Base-by-base conservation (phyloP, 768 basidiomycete genomes). In the Trichaptum fuscoviolaceum region DNA sequence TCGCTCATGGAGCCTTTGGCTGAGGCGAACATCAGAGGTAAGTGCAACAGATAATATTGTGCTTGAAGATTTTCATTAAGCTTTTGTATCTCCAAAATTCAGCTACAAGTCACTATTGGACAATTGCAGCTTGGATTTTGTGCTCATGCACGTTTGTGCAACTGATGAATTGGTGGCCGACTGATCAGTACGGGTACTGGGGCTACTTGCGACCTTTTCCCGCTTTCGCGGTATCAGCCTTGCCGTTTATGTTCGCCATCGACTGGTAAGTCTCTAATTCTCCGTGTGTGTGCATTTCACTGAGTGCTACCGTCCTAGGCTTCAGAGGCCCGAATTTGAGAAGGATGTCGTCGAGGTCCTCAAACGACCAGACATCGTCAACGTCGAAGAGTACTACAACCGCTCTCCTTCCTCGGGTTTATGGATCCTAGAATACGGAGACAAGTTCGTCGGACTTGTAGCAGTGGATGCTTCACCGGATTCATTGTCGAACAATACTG, bases 241-340 rank as follows among this genome's bases (percentile, higher is more conserved):
- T 90, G 35, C 89, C 88, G 0, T 70, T 92, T 15, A 80, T 93
- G 79, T 85, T 85, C 71, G 76, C 78, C 25, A 78, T 89, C 58
- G 92, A 93, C 73, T 92, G 92, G 92, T 91, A 68, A 63, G 82
- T 72, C 7, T 6, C 23, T 20, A 27, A 20, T 57, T 35, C 20
- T 34, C 68, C 63, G n/a, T 67, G 30, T n/a, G 23, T 24, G 57
- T 59, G 59, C 20, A 27, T 12, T 18, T 7, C 17, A 63, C 62
- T 59, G 62, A 25, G 7, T 27, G 36, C 17, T 30, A 24, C 34
- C 25, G n/a, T 2, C 36, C 8, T 65, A 93, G 91, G 91, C 73
- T 84, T 30, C 90, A 93, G 69, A 85, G 92, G 12, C 85, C 86
- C 18, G 79, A 78, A 63, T 89, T 92, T 69, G 91, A 93, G 71